Base-by-base conservation (phyloP, 2,329 filamentous ascomycete genomes). In the Geosmithia morbida region DNA sequence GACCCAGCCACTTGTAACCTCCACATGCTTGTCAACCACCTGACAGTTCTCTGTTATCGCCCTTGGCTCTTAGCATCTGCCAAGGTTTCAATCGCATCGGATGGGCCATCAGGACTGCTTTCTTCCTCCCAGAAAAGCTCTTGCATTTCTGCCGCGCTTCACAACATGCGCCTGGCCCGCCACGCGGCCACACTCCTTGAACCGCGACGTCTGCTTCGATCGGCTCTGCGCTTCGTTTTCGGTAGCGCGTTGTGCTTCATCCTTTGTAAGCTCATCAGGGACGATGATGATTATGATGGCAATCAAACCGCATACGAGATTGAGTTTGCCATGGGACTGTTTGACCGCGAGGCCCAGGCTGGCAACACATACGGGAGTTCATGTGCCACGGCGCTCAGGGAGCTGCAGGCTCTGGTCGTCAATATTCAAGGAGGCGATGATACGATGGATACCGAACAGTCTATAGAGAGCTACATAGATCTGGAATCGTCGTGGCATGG, bases 1-100 rank as follows among this genome's bases (percentile, higher is more conserved):
- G 69, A 73, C 50, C 64, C 69, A 18, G 63, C 67, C 7, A 58
- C 61, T 46, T 69, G 65, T 54, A 57, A 65, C 41, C 56, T 75
- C 42, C 71, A 75, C 50, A 72, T 75, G 70, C 58, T 59, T 46
- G 66, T 69, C 53, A 72, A 74, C 50, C 59, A 74, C 66, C 64
- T 74, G 16, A 51, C 70, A n/a, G 67, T 75, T 44, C 59, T 74
- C 14, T 62, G 69, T 11, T 61, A 70, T 26, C 67, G 71, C 0
- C 70, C 72, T 2, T 60, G 70, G 16, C 68, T 74, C 52, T 66
- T 74, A 43, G 59, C 64, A 7, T 64, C 68, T 2, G 68, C 72
- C 22, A 71, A 70, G 53, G 41, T 26, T 7, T 46, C 14, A 29
- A 40, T 33, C 14, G 30, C 45, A 19, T 14, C 18, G 52, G 54